Evolutionary conservation across 2,329 filamentous ascomycete genomes (phyloP), one percentile per base, ranked within the genome.

Genomic region (Aspergillus sclerotialis): DNA sequence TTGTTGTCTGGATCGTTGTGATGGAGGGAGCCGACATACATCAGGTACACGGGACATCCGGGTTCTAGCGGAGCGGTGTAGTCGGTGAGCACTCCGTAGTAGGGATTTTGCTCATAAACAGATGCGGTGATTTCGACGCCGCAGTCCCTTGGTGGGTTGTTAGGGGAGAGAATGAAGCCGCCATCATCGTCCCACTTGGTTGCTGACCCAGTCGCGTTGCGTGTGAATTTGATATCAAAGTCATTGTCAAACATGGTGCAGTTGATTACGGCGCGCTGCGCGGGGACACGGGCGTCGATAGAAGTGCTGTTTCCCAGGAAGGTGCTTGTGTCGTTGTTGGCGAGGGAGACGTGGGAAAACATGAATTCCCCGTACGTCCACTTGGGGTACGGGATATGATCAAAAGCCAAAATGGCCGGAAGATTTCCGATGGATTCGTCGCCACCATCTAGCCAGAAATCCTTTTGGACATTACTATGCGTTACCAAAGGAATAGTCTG

Each of bases 291-390:
- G 36, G 16, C 9, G 27, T 38, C n/a, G 35, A 10, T n/a, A n/a
- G n/a, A n/a, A n/a, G n/a, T n/a, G n/a, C n/a, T n/a, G n/a, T n/a
- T n/a, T n/a, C n/a, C n/a, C 1, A 28, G 11, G 2, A 35, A 30
- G 9, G 17, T 3, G 8, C 13, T 32, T 11, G 19, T 18, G 4
- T 16, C 9, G 10, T 24, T 25, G 10, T 12, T 25, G 8, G 39
- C 21, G 15, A 33, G 2, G 46, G 45, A n/a, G 33, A 58, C 49
- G 2, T n/a, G n/a, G n/a, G n/a, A n/a, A n/a, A n/a, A n/a, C n/a
- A 45, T 53, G 2, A 60, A 43, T 10, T 55, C 48, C 11, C 48
- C 39, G 21, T 54, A 53, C 3, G 54, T 57, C 55, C 56, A 58
- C 26, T 50, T 38, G 0, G 56, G 53, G 23, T 57, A 51, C 4